These are phyloP conservation scores for Solanum okadae DNA, from an alignment of 257 asterid genomes.

Conservation along the genomic window DNA sequence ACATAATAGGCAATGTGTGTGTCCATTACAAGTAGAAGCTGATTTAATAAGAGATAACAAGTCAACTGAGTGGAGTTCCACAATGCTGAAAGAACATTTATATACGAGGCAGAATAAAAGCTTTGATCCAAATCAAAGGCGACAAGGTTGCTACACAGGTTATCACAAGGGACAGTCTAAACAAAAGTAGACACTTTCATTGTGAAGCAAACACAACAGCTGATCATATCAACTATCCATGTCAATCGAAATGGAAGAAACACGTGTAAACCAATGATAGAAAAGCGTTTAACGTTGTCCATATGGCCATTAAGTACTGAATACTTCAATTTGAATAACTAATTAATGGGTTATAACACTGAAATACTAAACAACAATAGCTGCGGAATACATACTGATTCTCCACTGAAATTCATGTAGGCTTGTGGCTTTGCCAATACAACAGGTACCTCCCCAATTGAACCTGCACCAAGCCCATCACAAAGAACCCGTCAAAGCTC, in stretches of 20 bases:
- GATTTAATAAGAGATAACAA: not conserved
- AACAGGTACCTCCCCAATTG: constrained; percentile 79
- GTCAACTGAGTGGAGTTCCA: not conserved
- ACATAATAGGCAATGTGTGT: not conserved
- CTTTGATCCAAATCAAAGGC: not conserved
- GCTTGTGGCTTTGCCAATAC: constrained; percentile 90
- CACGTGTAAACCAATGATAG: not conserved
- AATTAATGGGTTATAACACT: not conserved
- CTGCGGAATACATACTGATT: constrained; percentile 49
- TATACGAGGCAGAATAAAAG: not conserved
- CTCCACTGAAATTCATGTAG: constrained; percentile 94
- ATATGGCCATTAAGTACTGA: not conserved
- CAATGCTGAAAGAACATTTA: not conserved
- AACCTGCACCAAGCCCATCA: constrained; percentile 45
- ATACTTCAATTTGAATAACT: not conserved
- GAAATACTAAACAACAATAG: not conserved
- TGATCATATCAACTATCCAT: not conserved
- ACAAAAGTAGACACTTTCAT: not conserved
- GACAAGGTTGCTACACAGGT: not conserved
- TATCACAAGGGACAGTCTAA: not conserved
- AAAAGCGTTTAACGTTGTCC: not conserved
- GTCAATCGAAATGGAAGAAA: not conserved
- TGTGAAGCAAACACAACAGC: not conserved
- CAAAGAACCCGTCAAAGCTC: not conserved
- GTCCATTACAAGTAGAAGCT: not conserved